Evolutionary conservation across 2,329 filamentous ascomycete genomes (phyloP), one percentile per base, ranked within the genome.

Genomic region (Pseudocercospora fuligena): DNA sequence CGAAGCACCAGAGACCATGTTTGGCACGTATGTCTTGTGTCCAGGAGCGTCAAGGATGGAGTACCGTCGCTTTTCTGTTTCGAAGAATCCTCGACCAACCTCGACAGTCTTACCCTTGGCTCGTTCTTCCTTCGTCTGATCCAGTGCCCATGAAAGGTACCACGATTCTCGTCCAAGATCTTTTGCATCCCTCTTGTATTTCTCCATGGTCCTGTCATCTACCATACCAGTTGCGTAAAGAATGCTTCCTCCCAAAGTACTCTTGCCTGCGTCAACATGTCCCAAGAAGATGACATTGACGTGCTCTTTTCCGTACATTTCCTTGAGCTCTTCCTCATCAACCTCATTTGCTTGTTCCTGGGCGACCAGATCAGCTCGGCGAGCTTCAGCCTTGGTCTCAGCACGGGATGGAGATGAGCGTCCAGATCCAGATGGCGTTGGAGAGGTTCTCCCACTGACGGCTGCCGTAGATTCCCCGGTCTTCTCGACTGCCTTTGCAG

Each of bases 131-230:
- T 94, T 97, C 73, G 93, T 99, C 80, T 98, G 80, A 86, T 99
- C 95, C 74, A 99, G 87, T 68, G 94, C 96, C 95, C 96, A 99
- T 51, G 95, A 99, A 23, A 99, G 87, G 80, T 98, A 99, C 95
- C 95, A 99, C 3, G 94, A 97, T 83, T 98, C 95, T 83, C 94
- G 92, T 61, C 95, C 95, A 71, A 95, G 87, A 11, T 98, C 95
- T 85, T 97, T 98, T 60, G 95, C 94, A 76, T 99, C 96, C 74
- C 88, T 89, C 87, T 94, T 97, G 85, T 97, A 97, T 82, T 99
- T 99, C 62, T 99, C 95, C 86, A 99, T 88, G 40, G 95, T 99
- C 78, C 95, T 89, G 82, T 99, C 93, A 77, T 99, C 96, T n/a
- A 99, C 95, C 95, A 98, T 99, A 67, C 95, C 95, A 5, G 94